Evolutionary conservation across 2,329 filamentous ascomycete genomes (phyloP).

Genomic region (Diplodia intermedia): DNA sequence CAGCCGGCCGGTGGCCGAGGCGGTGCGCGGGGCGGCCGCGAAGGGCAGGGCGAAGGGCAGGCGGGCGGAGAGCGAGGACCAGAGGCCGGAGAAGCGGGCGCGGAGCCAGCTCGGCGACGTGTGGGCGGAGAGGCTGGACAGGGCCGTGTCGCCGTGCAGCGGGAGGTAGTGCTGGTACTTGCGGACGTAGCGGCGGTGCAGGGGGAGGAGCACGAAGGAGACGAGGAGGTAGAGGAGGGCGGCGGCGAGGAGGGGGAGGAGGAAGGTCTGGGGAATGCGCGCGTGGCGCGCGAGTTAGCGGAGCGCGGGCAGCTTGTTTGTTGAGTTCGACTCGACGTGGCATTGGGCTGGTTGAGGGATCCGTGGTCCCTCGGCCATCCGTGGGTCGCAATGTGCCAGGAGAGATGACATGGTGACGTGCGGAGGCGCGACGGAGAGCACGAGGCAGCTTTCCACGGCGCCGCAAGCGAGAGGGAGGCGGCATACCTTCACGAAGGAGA

Average conservation of each 20-base stretch:
- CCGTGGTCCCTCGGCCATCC: not conserved
- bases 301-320: constrained; percentile 4
- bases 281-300: constrained; percentile 4
- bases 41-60: constrained; percentile 27
- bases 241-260: constrained; percentile 55
- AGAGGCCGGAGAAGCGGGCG: constrained; percentile 41
- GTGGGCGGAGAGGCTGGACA: constrained; percentile 40
- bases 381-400: constrained; percentile 4
- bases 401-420: constrained; percentile 3
- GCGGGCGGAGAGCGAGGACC: constrained; percentile 8
- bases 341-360: constrained; percentile 6
- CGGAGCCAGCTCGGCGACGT: constrained; percentile 40
- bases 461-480: not conserved
- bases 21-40: constrained; percentile 18
- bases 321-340: not conserved
- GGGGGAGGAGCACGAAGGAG: constrained; percentile 52
- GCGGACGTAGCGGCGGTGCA: constrained; percentile 53
- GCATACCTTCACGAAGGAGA: constrained; percentile 45
- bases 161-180: constrained; percentile 55
- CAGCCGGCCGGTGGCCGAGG: constrained; percentile 3
- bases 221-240: constrained; percentile 52
- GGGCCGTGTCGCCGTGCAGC: constrained; percentile 39
- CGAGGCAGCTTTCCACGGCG: constrained; percentile 14
- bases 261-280: constrained; percentile 46
- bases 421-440: not conserved